These are phyloP conservation scores for Silene noctiflora DNA, from an alignment of 179 eudicot species.

Conservation along the genomic window DNA sequence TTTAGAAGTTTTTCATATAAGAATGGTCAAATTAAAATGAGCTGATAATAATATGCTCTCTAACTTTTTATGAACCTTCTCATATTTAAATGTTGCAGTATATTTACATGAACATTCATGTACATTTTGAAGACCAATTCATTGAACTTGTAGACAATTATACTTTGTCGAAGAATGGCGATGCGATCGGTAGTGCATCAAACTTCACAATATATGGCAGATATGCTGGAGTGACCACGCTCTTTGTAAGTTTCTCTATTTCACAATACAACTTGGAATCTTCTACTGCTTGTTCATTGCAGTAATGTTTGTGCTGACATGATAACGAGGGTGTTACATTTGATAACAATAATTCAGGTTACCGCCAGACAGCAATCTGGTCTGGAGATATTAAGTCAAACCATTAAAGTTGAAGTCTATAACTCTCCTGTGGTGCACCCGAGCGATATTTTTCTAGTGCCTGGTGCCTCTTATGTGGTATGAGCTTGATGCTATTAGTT, in stretches of 20 bases:
- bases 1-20: not conserved
- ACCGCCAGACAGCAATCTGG: constrained; percentile 74
- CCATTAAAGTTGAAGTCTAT: constrained; percentile 77
- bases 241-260: constrained; percentile 54
- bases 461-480: constrained; percentile 93
- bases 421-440: constrained; percentile 68
- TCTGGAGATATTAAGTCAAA: constrained; percentile 60
- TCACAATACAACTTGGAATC: constrained; percentile 10
- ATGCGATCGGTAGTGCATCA: constrained; percentile 40
- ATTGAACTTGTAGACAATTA: constrained; percentile 53
- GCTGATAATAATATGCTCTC: not conserved
- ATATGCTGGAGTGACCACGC: constrained; percentile 64
- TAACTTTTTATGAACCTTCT: not conserved
- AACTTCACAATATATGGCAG: constrained; percentile 57
- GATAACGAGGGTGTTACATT: not conserved
- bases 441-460: constrained; percentile 64
- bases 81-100: constrained; percentile 43
- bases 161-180: constrained; percentile 22
- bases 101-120: constrained; percentile 61
- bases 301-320: not conserved
- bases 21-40: constrained; percentile 9
- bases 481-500: constrained; percentile 22
- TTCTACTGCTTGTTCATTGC: not conserved
- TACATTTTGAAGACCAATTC: constrained; percentile 53
- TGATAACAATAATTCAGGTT: constrained; percentile 39